These are phyloP conservation scores for Periconia sp. DNA, from an alignment of 2,329 filamentous ascomycete species.

Conservation along the genomic window DNA sequence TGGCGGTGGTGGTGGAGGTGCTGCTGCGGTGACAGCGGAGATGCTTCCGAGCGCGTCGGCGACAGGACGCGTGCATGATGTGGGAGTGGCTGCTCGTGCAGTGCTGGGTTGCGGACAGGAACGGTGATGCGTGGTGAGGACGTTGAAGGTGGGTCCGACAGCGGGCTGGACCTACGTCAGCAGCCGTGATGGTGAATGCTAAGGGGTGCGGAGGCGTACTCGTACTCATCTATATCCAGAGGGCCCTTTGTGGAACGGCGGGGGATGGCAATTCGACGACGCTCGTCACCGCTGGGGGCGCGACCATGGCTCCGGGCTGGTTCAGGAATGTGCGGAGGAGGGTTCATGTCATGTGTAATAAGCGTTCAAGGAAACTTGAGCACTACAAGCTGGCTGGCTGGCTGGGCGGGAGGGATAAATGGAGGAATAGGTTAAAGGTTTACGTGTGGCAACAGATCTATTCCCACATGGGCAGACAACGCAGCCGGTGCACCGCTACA, in stretches of 20 bases:
- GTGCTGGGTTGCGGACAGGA: not conserved
- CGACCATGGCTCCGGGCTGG: conserved; percentile 31
- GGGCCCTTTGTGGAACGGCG: conserved; percentile 76
- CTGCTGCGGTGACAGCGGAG: conserved; percentile 15
- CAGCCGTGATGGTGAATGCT: not conserved
- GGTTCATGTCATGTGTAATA: conserved; percentile 10
- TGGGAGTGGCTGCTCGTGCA: not conserved
- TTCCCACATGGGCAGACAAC: too few relatives aligned
- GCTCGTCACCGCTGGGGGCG: conserved; percentile 32
- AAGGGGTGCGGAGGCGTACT: conserved; percentile 56
- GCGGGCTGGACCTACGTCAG: conserved; percentile 24
- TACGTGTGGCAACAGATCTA: too few relatives aligned
- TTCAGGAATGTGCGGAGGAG: conserved; percentile 9
- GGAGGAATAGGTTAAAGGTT: not conserved
- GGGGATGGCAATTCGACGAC: conserved; percentile 54
- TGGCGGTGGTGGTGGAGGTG: conserved; percentile 14
- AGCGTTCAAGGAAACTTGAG: too few relatives aligned
- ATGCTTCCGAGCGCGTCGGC: conserved; percentile 18
- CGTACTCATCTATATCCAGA: conserved; percentile 64
- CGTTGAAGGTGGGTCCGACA: conserved; percentile 9
- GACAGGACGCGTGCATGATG: conserved; percentile 23
- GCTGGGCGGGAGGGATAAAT: not conserved
- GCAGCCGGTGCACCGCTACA: too few relatives aligned
- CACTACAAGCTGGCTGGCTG: not conserved
- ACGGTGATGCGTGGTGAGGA: conserved; percentile 1